Percentiles rank a stretch among this genome's conserved stretches.
These are phyloP conservation scores for Dictyostelium citrinum DNA, from an alignment of 78 protist species.

Conservation along the genomic window DNA sequence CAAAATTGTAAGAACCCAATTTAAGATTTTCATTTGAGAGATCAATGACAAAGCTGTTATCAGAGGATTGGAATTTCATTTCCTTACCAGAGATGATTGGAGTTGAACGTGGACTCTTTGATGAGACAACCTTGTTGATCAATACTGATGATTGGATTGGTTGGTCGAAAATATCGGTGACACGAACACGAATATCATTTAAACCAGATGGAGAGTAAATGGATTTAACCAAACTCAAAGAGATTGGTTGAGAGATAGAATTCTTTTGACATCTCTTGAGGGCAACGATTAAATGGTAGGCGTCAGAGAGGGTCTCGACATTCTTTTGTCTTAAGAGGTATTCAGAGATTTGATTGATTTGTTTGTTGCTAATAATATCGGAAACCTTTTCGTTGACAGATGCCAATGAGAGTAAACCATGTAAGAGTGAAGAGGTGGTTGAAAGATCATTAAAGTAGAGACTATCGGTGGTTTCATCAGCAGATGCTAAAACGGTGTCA, in stretches of 20 bases:
- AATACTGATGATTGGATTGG: background rate
- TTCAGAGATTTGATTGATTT: constrained; percentile 15
- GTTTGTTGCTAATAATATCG: background rate
- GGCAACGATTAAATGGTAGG: constrained; percentile 31
- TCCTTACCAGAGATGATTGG: constrained; percentile 9
- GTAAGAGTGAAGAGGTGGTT: constrained; percentile 13
- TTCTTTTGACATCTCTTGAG: constrained; percentile 41
- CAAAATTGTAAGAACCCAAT: constrained; percentile 29
- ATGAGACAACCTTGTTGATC: background rate
- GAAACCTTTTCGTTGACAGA: background rate
- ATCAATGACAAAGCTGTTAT: background rate
- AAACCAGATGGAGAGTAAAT: background rate
- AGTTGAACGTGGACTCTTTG: constrained; percentile 12
- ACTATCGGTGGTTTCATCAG: background rate
- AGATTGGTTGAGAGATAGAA: constrained; percentile 18
- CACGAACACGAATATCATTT: background rate
- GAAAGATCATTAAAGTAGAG: constrained; percentile 11
- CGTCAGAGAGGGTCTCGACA: background rate
- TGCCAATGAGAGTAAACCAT: constrained; percentile 3
- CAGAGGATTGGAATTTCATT: background rate
- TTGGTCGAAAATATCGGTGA: constrained; percentile 17
- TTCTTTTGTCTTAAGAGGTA: constrained; percentile 21
- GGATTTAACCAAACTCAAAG: background rate
- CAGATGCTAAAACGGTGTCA: background rate
- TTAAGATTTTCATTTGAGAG: constrained; percentile 4